Evolutionary conservation across 2,329 filamentous ascomycete genomes (phyloP).

Genomic region (Thelonectria olida): DNA sequence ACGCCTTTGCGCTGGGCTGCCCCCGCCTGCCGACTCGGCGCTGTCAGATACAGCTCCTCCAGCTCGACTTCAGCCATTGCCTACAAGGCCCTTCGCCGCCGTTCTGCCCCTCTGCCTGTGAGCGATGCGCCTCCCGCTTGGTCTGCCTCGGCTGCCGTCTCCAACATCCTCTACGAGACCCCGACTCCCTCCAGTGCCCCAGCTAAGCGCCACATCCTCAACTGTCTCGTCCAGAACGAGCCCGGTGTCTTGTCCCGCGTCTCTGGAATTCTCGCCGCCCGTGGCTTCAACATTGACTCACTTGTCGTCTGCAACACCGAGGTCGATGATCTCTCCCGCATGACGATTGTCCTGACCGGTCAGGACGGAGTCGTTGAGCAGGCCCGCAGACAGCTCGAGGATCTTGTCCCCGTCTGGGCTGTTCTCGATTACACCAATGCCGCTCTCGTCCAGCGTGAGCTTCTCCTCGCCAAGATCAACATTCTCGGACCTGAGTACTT

Average conservation of each 20-base stretch:
- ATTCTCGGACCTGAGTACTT: constrained; percentile 98
- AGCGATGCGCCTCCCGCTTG: constrained; percentile 79
- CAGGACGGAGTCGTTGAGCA: constrained; percentile 98
- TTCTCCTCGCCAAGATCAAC: constrained; percentile 95
- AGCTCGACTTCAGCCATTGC: constrained; percentile 91
- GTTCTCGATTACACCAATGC: constrained; percentile 95
- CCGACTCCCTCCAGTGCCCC: constrained; percentile 84
- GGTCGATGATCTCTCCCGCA: constrained; percentile 94
- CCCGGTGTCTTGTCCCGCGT: constrained; percentile 96
- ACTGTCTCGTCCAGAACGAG: constrained; percentile 99
- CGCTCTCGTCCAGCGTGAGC: constrained; percentile 92
- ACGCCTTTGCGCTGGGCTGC: constrained; percentile 51
- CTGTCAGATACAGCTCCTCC: constrained; percentile 51
- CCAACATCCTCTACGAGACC: constrained; percentile 98
- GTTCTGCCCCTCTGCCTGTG: constrained; percentile 85
- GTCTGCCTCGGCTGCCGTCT: constrained; percentile 94
- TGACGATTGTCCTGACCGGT: constrained; percentile 97
- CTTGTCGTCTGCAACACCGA: constrained; percentile 98
- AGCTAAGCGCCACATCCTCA: constrained; percentile 94
- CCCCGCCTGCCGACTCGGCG: constrained; percentile 39
- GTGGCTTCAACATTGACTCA: constrained; percentile 99
- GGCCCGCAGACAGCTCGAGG: constrained; percentile 92
- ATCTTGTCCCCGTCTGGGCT: constrained; percentile 97
- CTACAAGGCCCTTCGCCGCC: constrained; percentile 96
- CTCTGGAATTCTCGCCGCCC: constrained; percentile 92